Base-by-base conservation (phyloP, 2,329 filamentous ascomycete species). In the Nannizzia gypsea region DNA sequence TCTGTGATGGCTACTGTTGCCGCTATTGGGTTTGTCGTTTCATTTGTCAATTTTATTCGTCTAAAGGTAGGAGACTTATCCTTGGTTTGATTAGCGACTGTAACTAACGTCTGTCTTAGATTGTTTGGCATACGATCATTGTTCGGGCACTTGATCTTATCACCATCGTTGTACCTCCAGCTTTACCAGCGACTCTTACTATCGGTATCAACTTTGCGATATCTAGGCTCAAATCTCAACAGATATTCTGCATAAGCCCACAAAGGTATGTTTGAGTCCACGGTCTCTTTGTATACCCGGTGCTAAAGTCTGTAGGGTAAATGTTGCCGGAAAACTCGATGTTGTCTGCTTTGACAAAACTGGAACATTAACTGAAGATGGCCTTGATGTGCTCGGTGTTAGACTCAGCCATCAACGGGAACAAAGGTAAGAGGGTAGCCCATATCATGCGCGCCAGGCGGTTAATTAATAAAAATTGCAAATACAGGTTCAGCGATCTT, bases 161-260 rank as follows among this genome's bases (percentile, higher is more conserved):
- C 67, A 99, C 93, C 1, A 99, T 99, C 64, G 91, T 97, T 8
- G 93, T 99, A 0, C 93, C 93, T 15, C 93, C 93, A 17, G 93
- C 93, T 6, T 78, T 99, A 5, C 95, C 93, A 0, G 93, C 93
- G 1, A 99, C 93, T 0, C 79, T 99, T 55, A 96, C 90, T 0
- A 99, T 99, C 66, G 93, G 93, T 48, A 97, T 90, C 13, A 97
- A 92, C 70, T 99, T 99, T 72, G 95, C 93, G 1, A 77, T 99
- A 1, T 86, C 83, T 9, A 84, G 93, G 26, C 78, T 99, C 31
- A 96, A 90, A 74, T 83, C 86, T 64, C 91, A 95, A 71, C 82
- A 90, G 48, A 96, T 99, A 40, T 99, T 96, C 70, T 99, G 93
- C 69, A 99, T 97, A 68, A 97, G 92, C 65, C 93, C 95, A 0